A percentile compares a stretch with the other conserved stretches of the same genome.
These are phyloP conservation scores for Apophysomyces sp. DNA, from an alignment of 371 early-diverging fungal species.

Conservation along the genomic window DNA sequence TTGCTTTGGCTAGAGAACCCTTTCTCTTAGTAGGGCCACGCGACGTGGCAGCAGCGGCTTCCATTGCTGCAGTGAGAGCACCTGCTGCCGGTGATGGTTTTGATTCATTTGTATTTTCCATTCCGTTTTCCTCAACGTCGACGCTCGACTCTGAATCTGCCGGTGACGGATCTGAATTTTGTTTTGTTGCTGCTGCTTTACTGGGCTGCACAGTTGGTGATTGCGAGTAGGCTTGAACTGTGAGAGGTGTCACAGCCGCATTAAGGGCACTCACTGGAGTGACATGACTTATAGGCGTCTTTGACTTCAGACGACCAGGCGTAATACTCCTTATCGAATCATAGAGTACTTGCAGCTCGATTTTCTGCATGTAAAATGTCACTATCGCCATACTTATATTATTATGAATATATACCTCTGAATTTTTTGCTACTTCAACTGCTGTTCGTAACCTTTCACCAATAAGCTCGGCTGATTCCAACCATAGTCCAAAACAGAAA, in stretches of 20 bases:
- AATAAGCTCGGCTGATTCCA: conserved; percentile 28
- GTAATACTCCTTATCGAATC: conserved; percentile 25
- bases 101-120: background rate
- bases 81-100: conserved; percentile 31
- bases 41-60: conserved; percentile 7
- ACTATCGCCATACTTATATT: background rate
- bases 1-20: background rate
- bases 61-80: conserved; percentile 36
- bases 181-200: background rate
- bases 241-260: conserved; percentile 36
- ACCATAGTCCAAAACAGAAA: conserved; percentile 36
- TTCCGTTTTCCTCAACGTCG: background rate
- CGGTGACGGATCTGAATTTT: background rate
- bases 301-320: conserved; percentile 6
- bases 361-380: background rate
- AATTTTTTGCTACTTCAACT: conserved; percentile 17
- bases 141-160: background rate
- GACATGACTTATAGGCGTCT: conserved; percentile 28
- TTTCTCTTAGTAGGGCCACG: background rate
- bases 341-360: conserved; percentile 21
- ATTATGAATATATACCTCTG: conserved; percentile 4
- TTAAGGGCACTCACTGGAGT: conserved; percentile 26
- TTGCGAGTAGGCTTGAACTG: conserved; percentile 33
- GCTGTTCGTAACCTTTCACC: conserved; percentile 28
- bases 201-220: conserved; percentile 1